These are phyloP conservation scores for Tripidium arundinaceum DNA, from an alignment of 202 grass and related monocot species.

Conservation along the genomic window DNA sequence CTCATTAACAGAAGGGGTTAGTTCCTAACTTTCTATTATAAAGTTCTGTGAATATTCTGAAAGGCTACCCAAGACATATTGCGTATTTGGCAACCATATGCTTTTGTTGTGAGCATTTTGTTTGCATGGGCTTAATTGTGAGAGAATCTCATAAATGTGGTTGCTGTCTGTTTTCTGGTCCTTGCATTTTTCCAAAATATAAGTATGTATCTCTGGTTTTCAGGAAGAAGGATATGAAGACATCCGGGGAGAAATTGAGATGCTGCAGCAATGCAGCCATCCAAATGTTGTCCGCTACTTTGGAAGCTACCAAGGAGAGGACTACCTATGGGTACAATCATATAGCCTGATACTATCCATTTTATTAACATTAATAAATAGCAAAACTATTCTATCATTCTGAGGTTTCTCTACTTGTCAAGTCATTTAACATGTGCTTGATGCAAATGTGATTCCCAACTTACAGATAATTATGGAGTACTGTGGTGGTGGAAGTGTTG, in stretches of 20 bases:
- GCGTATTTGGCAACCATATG: too few species aligned
- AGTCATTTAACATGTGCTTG: conserved; percentile 9
- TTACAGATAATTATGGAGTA: conserved; percentile 99
- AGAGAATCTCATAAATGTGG: too few species aligned
- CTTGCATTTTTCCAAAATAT: too few species aligned
- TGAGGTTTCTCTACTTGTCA: background rate
- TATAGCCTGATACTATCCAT: conserved; percentile 21
- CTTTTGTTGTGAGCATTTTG: too few species aligned
- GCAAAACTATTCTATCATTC: background rate
- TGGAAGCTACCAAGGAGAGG: conserved; percentile 98
- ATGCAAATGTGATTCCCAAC: background rate
- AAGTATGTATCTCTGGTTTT: conserved; percentile 24
- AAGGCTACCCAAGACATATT: too few species aligned
- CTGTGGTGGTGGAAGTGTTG: conserved; percentile 95
- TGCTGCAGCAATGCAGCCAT: conserved; percentile 98
- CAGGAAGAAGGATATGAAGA: conserved; percentile 99
- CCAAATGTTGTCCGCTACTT: conserved; percentile 98
- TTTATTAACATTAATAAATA: conserved; percentile 7
- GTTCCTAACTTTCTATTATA: too few species aligned
- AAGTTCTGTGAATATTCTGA: too few species aligned
- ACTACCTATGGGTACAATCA: conserved; percentile 85
- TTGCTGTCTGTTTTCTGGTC: too few species aligned
- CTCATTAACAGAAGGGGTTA: too few species aligned
- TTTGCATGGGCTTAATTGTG: too few species aligned
- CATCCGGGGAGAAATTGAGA: conserved; percentile 98